These are phyloP conservation scores for Phyllosticta paracitricarpa DNA, from an alignment of 2,329 filamentous ascomycete species.

Conservation along the genomic window DNA sequence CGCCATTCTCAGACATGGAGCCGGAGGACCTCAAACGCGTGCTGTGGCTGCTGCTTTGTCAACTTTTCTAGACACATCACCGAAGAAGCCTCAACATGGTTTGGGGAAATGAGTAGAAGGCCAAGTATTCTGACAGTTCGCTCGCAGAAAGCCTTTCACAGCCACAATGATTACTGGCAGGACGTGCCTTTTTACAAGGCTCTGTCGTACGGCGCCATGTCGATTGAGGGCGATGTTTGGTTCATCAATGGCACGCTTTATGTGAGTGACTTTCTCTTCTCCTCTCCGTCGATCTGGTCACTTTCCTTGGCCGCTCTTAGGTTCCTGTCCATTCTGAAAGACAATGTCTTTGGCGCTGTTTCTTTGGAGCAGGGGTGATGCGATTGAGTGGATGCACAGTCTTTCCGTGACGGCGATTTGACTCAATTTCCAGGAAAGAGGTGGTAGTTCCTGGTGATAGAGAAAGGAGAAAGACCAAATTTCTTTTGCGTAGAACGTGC, in stretches of 20 bases:
- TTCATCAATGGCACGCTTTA: slow-evolving; percentile 46
- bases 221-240: slow-evolving; percentile 53
- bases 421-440: neutral
- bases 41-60: neutral
- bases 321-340: too few relatives aligned
- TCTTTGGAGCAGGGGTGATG: too few relatives aligned
- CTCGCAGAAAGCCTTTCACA: slow-evolving; percentile 41
- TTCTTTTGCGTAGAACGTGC: neutral
- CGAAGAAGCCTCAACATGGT: neutral
- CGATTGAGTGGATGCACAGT: neutral
- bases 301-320: neutral
- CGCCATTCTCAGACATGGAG: neutral
- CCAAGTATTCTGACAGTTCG: neutral
- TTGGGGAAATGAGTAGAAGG: neutral
- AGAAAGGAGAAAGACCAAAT: too few relatives aligned
- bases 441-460: too few relatives aligned
- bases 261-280: slow-evolving; percentile 26
- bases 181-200: slow-evolving; percentile 41
- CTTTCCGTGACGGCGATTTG: neutral
- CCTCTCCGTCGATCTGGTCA: neutral
- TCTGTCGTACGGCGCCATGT: slow-evolving; percentile 47
- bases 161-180: slow-evolving; percentile 52
- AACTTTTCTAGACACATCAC: neutral
- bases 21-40: neutral
- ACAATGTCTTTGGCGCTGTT: too few relatives aligned